Evolutionary conservation across 257 asterid genomes (phyloP), one percentile per base, ranked within the genome.

Genomic region (Plantago elongata): DNA sequence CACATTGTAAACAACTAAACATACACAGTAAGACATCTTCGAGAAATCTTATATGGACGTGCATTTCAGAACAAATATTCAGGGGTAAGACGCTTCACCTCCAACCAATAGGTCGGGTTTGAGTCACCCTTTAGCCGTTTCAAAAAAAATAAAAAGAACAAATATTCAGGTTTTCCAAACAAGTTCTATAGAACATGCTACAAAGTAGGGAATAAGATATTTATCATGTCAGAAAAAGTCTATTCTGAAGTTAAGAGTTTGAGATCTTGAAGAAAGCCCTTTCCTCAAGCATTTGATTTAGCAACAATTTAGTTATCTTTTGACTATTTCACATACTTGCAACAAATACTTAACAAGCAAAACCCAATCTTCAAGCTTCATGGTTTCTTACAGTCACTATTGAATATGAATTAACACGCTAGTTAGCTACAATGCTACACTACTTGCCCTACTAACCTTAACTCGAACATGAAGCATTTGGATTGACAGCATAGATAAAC

Each of bases 291-390:
- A n/a, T n/a, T n/a, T n/a, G n/a, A n/a, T n/a, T n/a, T n/a, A n/a
- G n/a, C n/a, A n/a, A n/a, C n/a, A n/a, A n/a, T n/a, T 14, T 57
- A 57, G 43, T n/a, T 16, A 50, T 43, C n/a, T 54, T 50, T 61
- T 37, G 11, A 29, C 52, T 13, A 43, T 55, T 72, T 48, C 51
- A 50, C 60, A 40, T 46, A 34, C 2, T 34, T 4, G 40, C 40
- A 34, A 45, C 12, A 45, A 45, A 29, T 38, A 13, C 54, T 42
- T 42, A 7, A 18, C 34, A 14, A 15, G 40, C 8, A 3, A 34
- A 34, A 34, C 1, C 40, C 40, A 34, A 34, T 3, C 40, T 34
- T 34, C 40, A 34, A 34, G 40, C 51, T 51, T 5, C 40, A 27
- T 45, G 37, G 4, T 37, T 44, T 67, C 51, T 15, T 9, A 60